Percentiles rank a stretch among this genome's conserved stretches.
Conservation (phyloP, 2,329 filamentous ascomycete species). For the Ophiostoma piceae region DNA sequence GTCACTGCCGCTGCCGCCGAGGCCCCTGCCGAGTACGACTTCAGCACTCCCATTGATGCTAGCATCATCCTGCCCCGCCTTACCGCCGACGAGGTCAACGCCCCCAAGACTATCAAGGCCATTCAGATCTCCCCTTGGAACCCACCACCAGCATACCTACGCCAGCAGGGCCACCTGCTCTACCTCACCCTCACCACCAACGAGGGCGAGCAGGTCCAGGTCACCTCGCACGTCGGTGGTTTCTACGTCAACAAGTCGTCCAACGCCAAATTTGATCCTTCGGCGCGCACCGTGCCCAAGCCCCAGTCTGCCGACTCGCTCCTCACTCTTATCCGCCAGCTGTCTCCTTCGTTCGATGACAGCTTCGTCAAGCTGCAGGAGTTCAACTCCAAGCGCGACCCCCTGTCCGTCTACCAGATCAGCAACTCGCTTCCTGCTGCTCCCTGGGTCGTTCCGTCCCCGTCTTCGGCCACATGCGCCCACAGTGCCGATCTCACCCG, state of each 20-base stretch:
- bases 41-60: conserved; percentile 63
- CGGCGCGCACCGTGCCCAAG: conserved; percentile 73
- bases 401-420: conserved; percentile 88
- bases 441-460: conserved; percentile 79
- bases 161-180: conserved; percentile 85
- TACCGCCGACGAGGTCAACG: conserved; percentile 46
- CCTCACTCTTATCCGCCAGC: conserved; percentile 66
- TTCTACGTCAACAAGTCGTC: conserved; percentile 98
- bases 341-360: conserved; percentile 77
- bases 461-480: conserved; percentile 56
- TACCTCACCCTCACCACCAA: conserved; percentile 86
- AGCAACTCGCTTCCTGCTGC: conserved; percentile 89
- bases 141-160: conserved; percentile 84
- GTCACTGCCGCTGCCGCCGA: conserved; percentile 38
- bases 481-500: conserved; percentile 82
- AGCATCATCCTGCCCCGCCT: conserved; percentile 65
- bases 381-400: conserved; percentile 77
- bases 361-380: conserved; percentile 76
- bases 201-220: conserved; percentile 90
- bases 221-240: conserved; percentile 87
- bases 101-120: conserved; percentile 86
- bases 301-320: conserved; percentile 77
- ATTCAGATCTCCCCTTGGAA: conserved; percentile 92
- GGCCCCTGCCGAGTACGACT: conserved; percentile 60
- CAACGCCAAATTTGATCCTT: conserved; percentile 90